phyloP scores from a whole-genome alignment of 1,284 basidiomycete species.

The Naganishia cerealis region DNA sequence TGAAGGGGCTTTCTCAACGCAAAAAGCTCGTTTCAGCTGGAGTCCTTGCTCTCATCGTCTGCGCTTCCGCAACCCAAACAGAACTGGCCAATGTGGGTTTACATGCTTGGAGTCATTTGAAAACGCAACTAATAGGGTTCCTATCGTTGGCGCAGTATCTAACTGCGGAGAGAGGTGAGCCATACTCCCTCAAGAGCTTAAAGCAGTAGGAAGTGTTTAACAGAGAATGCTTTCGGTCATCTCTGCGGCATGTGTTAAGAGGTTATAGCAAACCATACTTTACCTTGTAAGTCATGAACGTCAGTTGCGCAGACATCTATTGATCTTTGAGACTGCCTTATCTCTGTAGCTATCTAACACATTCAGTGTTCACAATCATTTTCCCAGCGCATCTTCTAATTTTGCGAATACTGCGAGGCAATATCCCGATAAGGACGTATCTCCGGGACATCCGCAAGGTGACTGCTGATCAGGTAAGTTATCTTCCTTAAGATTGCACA shows the following conservation, averaged over 20 bases:
- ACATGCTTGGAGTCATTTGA: not conserved
- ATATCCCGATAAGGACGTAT: slow-evolving; percentile 54
- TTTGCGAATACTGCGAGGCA: slow-evolving; percentile 39
- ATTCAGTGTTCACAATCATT: slow-evolving; percentile 50
- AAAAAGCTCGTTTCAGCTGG: slow-evolving; percentile 42
- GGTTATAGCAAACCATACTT: slow-evolving; percentile 52
- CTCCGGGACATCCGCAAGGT: slow-evolving; percentile 45
- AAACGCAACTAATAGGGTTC: not conserved
- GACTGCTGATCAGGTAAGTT: slow-evolving; percentile 29
- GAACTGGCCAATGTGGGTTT: slow-evolving; percentile 46
- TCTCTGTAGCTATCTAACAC: slow-evolving; percentile 46
- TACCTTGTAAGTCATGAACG: slow-evolving; percentile 40
- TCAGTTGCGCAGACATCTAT: not conserved
- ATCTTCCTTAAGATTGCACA: not conserved
- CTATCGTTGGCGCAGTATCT: slow-evolving; percentile 20
- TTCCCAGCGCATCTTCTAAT: slow-evolving; percentile 56
- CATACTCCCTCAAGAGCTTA: no score
- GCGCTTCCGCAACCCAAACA: slow-evolving; percentile 49
- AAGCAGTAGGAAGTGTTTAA: no score
- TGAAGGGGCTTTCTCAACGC: slow-evolving; percentile 35
- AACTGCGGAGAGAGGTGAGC: slow-evolving; percentile 32
- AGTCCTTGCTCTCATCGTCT: slow-evolving; percentile 48
- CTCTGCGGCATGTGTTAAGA: slow-evolving; percentile 32
- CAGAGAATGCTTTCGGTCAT: not conserved
- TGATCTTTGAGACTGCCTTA: not conserved